A percentile compares a stretch with the other conserved stretches of the same genome.
These are phyloP conservation scores for Citropsis articulata DNA, from an alignment of 345 rosid genomes.

Conservation along the genomic window DNA sequence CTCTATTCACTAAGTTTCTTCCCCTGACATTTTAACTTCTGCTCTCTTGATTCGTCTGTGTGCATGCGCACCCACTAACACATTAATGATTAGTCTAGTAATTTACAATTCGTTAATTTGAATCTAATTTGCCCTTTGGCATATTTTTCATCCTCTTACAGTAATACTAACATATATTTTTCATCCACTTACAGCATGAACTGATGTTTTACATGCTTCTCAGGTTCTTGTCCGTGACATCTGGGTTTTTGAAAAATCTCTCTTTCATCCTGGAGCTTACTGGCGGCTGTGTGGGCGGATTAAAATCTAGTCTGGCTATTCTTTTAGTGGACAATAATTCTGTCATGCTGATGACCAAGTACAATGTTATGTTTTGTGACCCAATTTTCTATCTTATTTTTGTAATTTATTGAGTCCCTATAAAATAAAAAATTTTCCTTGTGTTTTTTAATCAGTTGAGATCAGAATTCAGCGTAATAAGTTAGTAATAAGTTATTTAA, in stretches of 20 bases:
- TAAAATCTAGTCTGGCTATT: conserved; percentile 26
- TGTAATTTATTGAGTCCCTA: conserved; percentile 7
- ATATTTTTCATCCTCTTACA: neutral
- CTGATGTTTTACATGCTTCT: conserved; percentile 12
- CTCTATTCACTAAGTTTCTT: too few relatives aligned
- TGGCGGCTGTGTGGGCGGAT: conserved; percentile 96
- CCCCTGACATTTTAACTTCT: too few relatives aligned
- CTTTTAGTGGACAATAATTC: neutral
- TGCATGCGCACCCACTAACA: too few relatives aligned
- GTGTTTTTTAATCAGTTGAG: neutral
- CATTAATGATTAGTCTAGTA: too few relatives aligned
- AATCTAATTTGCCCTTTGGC: neutral
- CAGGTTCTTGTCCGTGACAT: conserved; percentile 89
- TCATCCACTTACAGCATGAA: too few relatives aligned
- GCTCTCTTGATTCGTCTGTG: neutral
- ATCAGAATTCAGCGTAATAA: neutral
- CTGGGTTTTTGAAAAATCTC: conserved; percentile 96
- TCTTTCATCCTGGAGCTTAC: conserved; percentile 73
- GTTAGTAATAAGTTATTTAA: neutral
- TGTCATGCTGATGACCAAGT: conserved; percentile 1
- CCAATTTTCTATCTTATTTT: conserved; percentile 21
- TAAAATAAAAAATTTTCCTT: neutral
- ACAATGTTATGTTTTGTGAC: neutral
- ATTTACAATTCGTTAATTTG: neutral
- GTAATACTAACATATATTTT: neutral